These are phyloP conservation scores for Venturia nashicola DNA, from an alignment of 2,329 filamentous ascomycete genomes.

Conservation along the genomic window DNA sequence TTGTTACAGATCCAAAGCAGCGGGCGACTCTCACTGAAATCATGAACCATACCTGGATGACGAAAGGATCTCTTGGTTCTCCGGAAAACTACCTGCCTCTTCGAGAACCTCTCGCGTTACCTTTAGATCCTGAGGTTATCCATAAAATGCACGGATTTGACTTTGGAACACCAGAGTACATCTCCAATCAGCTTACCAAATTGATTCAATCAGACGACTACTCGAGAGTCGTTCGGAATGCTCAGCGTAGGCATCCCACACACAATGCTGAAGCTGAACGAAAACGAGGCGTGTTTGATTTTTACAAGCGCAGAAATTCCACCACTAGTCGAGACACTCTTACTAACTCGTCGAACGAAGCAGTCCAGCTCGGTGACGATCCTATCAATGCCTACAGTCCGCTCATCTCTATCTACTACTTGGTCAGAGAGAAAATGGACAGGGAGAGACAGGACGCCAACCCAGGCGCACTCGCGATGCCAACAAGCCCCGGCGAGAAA, in stretches of 20 bases:
- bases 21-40: conserved; percentile 83
- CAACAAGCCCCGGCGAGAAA: conserved; percentile 37
- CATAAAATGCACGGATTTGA: conserved; percentile 97
- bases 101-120: conserved; percentile 74
- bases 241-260: conserved; percentile 53
- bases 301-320: conserved; percentile 90
- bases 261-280: conserved; percentile 51
- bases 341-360: conserved; percentile 71
- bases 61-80: conserved; percentile 73
- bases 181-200: conserved; percentile 67
- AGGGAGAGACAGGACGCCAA: conserved; percentile 53
- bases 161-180: conserved; percentile 77
- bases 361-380: conserved; percentile 68
- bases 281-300: conserved; percentile 88
- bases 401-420: conserved; percentile 84
- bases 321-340: conserved; percentile 74
- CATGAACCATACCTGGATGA: conserved; percentile 91
- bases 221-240: conserved; percentile 64
- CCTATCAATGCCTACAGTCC: conserved; percentile 90
- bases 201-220: conserved; percentile 93
- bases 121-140: conserved; percentile 71
- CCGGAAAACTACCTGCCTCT: conserved; percentile 81
- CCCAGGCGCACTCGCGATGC: conserved; percentile 45
- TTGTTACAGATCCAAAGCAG: conserved; percentile 84
- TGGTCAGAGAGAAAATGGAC: conserved; percentile 90